A percentile compares a stretch with the other conserved stretches of the same genome.
Evolutionary conservation across 1,284 basidiomycete species (phyloP).

Genomic region (Filobasidium uniguttulatum): DNA sequence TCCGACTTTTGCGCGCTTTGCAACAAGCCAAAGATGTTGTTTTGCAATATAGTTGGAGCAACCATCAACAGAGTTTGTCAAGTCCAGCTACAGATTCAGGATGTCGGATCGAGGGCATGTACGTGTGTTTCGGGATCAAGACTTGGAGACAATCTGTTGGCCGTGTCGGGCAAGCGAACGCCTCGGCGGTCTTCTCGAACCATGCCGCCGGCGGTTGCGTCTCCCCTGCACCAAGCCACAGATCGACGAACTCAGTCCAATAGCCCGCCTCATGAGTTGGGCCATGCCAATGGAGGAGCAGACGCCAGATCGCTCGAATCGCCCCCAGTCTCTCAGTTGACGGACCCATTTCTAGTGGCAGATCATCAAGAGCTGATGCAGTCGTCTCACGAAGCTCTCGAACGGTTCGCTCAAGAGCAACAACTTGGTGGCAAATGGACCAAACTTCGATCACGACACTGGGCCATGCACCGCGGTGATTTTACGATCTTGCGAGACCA

Average conservation of each 20-base stretch:
- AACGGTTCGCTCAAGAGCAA: background rate
- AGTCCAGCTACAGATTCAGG: background rate
- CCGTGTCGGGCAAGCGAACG: background rate
- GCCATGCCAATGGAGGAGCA: too few species aligned
- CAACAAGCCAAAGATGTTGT: background rate
- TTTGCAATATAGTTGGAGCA: background rate
- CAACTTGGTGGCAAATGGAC: background rate
- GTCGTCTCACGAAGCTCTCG: background rate
- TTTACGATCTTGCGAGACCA: background rate
- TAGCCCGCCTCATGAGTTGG: too few species aligned
- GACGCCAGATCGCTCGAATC: too few species aligned
- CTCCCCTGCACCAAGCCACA: too few species aligned
- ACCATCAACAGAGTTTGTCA: background rate
- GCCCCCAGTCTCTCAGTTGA: too few species aligned
- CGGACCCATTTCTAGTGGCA: too few species aligned
- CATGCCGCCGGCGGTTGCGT: too few species aligned
- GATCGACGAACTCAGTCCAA: too few species aligned
- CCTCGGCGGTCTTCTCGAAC: background rate
- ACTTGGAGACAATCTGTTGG: background rate
- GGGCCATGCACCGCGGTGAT: background rate
- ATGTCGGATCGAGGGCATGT: background rate
- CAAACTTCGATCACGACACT: background rate
- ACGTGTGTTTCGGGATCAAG: background rate
- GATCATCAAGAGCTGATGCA: background rate
- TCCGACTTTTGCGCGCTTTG: background rate